phyloP scores from a whole-genome alignment of 371 early-diverging fungal genomes.

The Apophysomyces variabilis region DNA sequence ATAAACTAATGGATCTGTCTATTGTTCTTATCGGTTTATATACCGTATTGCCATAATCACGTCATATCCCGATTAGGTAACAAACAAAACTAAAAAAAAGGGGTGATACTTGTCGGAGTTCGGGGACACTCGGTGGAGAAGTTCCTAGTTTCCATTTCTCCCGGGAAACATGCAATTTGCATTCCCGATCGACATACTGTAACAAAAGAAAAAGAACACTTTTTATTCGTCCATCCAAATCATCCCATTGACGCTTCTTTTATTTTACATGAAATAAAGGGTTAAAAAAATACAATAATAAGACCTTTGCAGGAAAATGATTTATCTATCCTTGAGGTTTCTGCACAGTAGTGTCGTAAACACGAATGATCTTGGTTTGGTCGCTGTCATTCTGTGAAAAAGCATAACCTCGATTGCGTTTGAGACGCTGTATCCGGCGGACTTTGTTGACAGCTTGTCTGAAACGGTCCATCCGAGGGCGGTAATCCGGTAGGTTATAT shows the following conservation, averaged over 20 bases:
- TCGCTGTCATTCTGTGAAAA: constrained; percentile 98
- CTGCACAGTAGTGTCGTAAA: constrained; percentile 94
- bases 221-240: too few relatives aligned
- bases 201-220: too few relatives aligned
- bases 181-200: neutral
- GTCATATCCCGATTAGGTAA: constrained; percentile 3
- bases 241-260: too few relatives aligned
- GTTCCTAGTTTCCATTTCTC: neutral
- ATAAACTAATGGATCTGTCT: too few relatives aligned
- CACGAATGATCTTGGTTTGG: constrained; percentile 90
- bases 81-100: constrained; percentile 9
- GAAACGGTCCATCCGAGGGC: constrained; percentile 97
- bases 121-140: constrained; percentile 3
- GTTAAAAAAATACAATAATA: constrained; percentile 1
- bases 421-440: constrained; percentile 90
- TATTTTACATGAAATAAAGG: too few relatives aligned
- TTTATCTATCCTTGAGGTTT: constrained; percentile 79
- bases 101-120: constrained; percentile 1
- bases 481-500: constrained; percentile 97
- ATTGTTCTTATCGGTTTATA: neutral
- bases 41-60: neutral
- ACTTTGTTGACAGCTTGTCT: constrained; percentile 97
- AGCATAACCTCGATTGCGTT: constrained; percentile 94
- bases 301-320: neutral
- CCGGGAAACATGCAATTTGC: neutral